phyloP scores from a whole-genome alignment of 2,329 filamentous ascomycete genomes.

The Arthrinium phaeospermum region DNA sequence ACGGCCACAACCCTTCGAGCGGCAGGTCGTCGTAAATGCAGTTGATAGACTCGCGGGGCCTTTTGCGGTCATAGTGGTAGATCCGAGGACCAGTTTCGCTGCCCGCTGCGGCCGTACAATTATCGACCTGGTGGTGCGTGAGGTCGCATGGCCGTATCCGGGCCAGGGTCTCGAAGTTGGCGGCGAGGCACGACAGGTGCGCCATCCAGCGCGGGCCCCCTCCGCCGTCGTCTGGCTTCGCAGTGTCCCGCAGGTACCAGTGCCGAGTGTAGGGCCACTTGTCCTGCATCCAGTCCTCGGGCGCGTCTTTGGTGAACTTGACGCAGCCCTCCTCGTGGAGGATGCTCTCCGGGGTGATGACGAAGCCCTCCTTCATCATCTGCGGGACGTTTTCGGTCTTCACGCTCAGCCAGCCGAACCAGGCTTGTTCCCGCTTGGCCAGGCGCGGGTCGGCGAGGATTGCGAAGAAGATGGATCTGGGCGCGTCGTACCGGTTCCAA shows the following conservation, averaged over 20 bases:
- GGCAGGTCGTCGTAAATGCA: not conserved
- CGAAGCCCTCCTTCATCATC: not conserved
- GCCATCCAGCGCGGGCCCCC: not conserved
- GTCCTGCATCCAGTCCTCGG: not conserved
- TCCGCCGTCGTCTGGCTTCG: too few species aligned
- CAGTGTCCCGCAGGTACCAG: not conserved
- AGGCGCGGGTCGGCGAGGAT: not conserved
- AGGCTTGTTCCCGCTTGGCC: not conserved
- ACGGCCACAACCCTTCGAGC: not conserved
- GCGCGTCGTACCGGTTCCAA: not conserved
- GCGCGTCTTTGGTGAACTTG: not conserved
- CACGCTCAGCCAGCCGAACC: not conserved
- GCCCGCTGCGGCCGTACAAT: not conserved
- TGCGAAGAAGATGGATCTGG: not conserved
- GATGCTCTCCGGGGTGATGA: not conserved
- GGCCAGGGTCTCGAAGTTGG: not conserved
- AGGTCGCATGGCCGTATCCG: not conserved
- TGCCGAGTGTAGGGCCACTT: not conserved
- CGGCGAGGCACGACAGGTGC: not conserved
- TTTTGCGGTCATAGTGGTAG: not conserved
- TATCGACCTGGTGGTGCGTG: not conserved
- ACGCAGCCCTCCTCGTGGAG: not conserved
- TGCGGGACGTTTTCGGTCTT: not conserved
- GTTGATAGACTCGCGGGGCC: not conserved
- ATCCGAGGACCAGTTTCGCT: not conserved